Evolutionary conservation across 345 rosid species (phyloP), one percentile per base, ranked within the genome.

Genomic region (Heritiera fomes): DNA sequence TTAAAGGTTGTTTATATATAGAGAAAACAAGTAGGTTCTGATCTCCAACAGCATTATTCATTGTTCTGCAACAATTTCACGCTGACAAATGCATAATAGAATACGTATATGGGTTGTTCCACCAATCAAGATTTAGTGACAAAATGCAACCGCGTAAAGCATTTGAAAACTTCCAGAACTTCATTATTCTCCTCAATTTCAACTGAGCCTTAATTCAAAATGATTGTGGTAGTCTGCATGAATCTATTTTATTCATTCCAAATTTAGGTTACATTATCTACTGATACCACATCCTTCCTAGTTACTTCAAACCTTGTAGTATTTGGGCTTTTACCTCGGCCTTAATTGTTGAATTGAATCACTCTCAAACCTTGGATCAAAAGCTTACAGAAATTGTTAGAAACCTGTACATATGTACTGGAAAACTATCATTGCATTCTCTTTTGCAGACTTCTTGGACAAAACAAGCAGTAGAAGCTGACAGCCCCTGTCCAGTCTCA

Each of bases 371-470:
- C 75, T 71, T 71, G 62, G 75, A 53, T 53, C 30, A 41, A n/a
- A 53, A 72, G 62, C 18, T 72, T 34, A 53, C 13, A 15, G 32
- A 55, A 55, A 46, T 72, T 52, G 61, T 72, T 72, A 52, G 28
- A 72, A 53, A 53, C 60, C 14, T 50, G 14, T 50, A 50, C 12
- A 6, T 32, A 50, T 76, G 55, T 61, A 32, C 15, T 64, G 60
- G 62, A 63, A 64, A 49, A 34, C 59, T 49, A 14, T 14, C 34
- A 17, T 49, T 68, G 28, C 41, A 47, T 75, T 49, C 30, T 74
- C 23, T 65, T 46, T 78, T 77, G 79, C 84, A 89, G 93, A 88
- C 86, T 77, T 89, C 89, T 77, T 88, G 91, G 91, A 89, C 91
- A 32, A 89, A 85, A 77, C 84, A 82, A 76, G 88, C 87, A 1